Percentiles rank a stretch among this genome's conserved stretches.
Conservation (phyloP, 225 moss, liverwort and hornwort species). For the Antitrichia curtipendula region DNA sequence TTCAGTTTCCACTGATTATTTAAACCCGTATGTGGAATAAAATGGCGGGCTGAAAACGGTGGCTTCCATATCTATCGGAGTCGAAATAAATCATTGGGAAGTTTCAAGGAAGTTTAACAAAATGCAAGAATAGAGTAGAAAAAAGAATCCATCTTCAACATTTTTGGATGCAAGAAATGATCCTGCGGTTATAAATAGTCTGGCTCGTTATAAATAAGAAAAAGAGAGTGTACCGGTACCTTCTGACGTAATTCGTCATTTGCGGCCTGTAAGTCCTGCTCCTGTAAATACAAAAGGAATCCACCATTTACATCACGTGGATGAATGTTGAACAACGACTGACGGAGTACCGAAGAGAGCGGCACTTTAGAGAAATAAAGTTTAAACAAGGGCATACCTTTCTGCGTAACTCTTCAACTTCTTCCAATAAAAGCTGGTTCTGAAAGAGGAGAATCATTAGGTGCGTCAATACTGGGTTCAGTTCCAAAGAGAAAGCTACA, state of each 20-base stretch:
- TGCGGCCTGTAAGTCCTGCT: constrained; percentile 26
- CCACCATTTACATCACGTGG: background rate
- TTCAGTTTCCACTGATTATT: background rate
- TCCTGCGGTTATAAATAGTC: background rate
- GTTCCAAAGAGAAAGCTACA: background rate
- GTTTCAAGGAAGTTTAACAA: background rate
- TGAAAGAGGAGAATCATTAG: constrained; percentile 6
- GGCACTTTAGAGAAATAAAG: background rate
- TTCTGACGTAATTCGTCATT: constrained; percentile 44
- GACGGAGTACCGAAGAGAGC: background rate
- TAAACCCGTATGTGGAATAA: background rate
- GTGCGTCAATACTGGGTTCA: background rate
- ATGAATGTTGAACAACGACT: background rate
- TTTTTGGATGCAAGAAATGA: background rate
- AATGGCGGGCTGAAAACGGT: background rate
- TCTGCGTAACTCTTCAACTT: constrained; percentile 77
- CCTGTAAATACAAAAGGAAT: constrained; percentile 7
- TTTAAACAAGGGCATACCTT: constrained; percentile 28
- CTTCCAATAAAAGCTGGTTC: constrained; percentile 88
- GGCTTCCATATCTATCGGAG: background rate
- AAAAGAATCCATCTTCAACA: too few relatives aligned
- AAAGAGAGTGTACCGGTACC: background rate
- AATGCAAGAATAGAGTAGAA: background rate
- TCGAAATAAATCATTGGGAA: background rate
- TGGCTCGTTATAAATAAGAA: background rate